These are phyloP conservation scores for Ophiocordyceps camponoti-leonardi DNA, from an alignment of 2,329 filamentous ascomycete species.

Conservation along the genomic window DNA sequence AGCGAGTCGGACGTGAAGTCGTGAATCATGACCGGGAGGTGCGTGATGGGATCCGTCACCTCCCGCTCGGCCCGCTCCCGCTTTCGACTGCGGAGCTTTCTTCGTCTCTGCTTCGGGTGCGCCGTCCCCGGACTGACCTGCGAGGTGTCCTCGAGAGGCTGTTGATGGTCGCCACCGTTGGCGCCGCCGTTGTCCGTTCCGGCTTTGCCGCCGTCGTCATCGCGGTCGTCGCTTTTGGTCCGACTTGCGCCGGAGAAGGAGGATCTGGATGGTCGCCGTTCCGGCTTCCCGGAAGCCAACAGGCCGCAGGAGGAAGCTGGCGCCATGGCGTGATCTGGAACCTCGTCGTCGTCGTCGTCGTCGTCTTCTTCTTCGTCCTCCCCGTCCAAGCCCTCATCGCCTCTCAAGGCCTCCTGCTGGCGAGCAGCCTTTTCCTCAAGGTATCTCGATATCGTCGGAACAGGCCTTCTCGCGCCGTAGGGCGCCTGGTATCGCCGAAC, in stretches of 20 bases:
- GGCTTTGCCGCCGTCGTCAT: neutral
- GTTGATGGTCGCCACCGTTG: neutral
- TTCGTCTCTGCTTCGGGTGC: conserved; percentile 29
- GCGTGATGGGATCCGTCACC: conserved; percentile 58
- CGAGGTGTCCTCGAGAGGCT: conserved; percentile 15
- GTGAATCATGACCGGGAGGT: conserved; percentile 49
- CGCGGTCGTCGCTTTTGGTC: neutral
- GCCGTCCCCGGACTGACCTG: conserved; percentile 16
- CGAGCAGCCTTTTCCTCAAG: conserved; percentile 26
- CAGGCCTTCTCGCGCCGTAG: conserved; percentile 23
- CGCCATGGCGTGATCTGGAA: neutral
- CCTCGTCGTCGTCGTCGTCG: neutral
- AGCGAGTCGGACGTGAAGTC: conserved; percentile 51
- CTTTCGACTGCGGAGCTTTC: conserved; percentile 26
- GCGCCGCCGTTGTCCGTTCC: conserved; percentile 3
- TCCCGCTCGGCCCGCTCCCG: conserved; percentile 32
- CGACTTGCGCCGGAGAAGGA: neutral
- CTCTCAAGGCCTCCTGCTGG: conserved; percentile 19
- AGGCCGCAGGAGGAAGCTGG: neutral
- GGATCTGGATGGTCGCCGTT: neutral
- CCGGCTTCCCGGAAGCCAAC: neutral
- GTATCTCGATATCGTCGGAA: conserved; percentile 32
- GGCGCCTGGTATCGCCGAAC: conserved; percentile 19
- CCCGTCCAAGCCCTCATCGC: conserved; percentile 7
- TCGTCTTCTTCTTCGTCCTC: conserved; percentile 3